Evolutionary conservation across 2,329 filamentous ascomycete genomes (phyloP), one percentile per base, ranked within the genome.

Genomic region (Raffaelea albimanens): DNA sequence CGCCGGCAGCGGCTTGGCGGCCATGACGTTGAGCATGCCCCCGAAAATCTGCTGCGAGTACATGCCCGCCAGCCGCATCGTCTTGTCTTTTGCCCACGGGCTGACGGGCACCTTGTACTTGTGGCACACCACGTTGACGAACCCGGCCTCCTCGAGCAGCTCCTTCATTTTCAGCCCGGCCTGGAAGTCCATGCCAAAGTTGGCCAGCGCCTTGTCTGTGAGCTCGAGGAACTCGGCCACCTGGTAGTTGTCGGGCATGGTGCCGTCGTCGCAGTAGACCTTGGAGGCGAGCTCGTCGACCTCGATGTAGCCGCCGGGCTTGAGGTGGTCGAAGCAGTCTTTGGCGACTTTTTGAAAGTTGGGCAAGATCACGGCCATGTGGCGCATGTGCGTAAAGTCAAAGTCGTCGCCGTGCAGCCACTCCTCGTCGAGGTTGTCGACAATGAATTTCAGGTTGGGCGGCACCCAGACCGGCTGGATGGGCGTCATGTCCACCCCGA

Each of bases 361-460:
- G 10, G 63, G 61, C 67, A 73, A 76, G 52, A 70, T 72, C 13
- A 69, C 70, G 14, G 67, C 58, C 0, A 71, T 72, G 33, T 66
- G 61, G 41, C 74, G 70, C 1, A 69, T 71, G 56, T 78, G 74
- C 39, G 76, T 71, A 53, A 72, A 76, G 54, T 78, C 73, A 47
- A 76, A 74, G 2, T 71, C 65, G 40, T 45, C 25, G 23, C 23
- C 47, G 20, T 20, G 40, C 22, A 43, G 21, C 45, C 47, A 52
- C 9, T 33, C 34, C 13, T 34, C 25, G 20, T 39, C 43, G 47
- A 20, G 45, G 57, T 89, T 83, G 58, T 87, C 83, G 42, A 89
- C 73, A 49, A 80, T 78, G 54, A 89, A 90, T 52, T 80, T 76
- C 11, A 87, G 80, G 53, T 89, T 90, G 18, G 76, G 73, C 0